Evolutionary conservation across 2,329 filamentous ascomycete genomes (phyloP), one percentile per base, ranked within the genome.

Genomic region (Curvularia verruculosa): DNA sequence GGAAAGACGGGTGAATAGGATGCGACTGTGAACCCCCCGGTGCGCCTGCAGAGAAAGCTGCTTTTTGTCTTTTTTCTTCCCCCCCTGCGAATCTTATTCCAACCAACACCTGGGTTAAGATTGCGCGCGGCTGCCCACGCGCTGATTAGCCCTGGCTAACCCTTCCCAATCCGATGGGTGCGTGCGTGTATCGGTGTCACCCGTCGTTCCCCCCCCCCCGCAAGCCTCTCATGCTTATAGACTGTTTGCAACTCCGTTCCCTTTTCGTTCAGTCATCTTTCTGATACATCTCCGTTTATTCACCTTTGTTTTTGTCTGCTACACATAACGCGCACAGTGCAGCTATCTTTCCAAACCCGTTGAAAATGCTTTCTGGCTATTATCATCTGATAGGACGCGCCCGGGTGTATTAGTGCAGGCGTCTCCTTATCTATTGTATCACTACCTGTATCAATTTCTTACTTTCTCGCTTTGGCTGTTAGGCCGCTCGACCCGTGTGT

Each of bases 1-100:
- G 54, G 62, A 45, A 61, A 63, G 53, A 56, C 55, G 41, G 50
- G 62, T 63, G 62, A 65, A 65, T 56, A 44, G 24, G 44, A n/a
- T 45, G 44, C 45, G 56, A 29, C 47, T 59, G 52, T 52, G 37
- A 58, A 58, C 49, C 26, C 44, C 43, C 23, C 39, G 23, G 48
- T 53, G 10, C 31, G 39, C 31, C 41, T 47, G 15, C 54, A 45
- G 41, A 40, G 44, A 48, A 19, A 29, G 50, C 51, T 26, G 26
- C n/a, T 40, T 39, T 45, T 50, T 44, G 34, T 56, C 49, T 41
- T 54, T 41, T 54, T 47, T 41, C 49, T 41, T 54, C 44, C 37
- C 49, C 41, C 60, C 58, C 60, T 61, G 54, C 63, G 56, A 65
- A 63, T 63, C 60, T 19, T 24, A 60, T 56, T 43, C 9, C 37